A percentile compares a stretch with the other conserved stretches of the same genome.
These are phyloP conservation scores for Oenanthe sinensis DNA, from an alignment of 129 eudicot species.

Conservation along the genomic window DNA sequence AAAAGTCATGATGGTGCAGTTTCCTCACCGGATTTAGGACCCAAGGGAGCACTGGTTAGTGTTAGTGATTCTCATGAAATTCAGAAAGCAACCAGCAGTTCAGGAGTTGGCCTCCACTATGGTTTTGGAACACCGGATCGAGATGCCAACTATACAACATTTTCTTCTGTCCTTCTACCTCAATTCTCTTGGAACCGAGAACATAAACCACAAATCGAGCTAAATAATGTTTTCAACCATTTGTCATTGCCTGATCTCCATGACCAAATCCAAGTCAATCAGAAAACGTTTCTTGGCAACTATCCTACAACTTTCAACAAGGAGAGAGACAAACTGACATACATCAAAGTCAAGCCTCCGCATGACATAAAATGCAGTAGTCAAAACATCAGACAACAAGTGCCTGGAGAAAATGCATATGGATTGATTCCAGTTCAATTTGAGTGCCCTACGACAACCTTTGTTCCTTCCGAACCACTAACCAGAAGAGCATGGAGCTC, in stretches of 20 bases:
- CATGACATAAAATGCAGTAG: not conserved
- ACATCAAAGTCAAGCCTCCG: slow-evolving; percentile 14
- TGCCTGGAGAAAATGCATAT: slow-evolving; percentile 11
- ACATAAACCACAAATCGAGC: slow-evolving; percentile 27
- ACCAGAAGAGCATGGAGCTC: slow-evolving; percentile 34
- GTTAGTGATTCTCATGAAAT: slow-evolving; percentile 41
- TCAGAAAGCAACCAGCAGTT: slow-evolving; percentile 25
- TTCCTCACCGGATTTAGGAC: slow-evolving; percentile 25
- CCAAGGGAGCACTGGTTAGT: slow-evolving; percentile 28
- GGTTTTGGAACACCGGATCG: slow-evolving; percentile 28
- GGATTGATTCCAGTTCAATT: slow-evolving; percentile 25
- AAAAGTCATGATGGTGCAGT: slow-evolving; percentile 23
- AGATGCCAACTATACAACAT: slow-evolving; percentile 23
- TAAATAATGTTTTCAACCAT: slow-evolving; percentile 27
- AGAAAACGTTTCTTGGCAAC: slow-evolving; percentile 19
- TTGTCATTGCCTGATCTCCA: slow-evolving; percentile 24
- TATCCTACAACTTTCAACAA: slow-evolving; percentile 31
- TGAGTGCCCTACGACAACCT: slow-evolving; percentile 20
- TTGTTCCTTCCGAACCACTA: slow-evolving; percentile 31
- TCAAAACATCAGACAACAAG: slow-evolving; percentile 3
- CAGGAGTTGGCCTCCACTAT: slow-evolving; percentile 25
- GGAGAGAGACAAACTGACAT: slow-evolving; percentile 25
- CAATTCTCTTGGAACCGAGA: slow-evolving; percentile 53
- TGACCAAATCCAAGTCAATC: slow-evolving; percentile 20
- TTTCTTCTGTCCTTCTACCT: slow-evolving; percentile 27